phyloP scores from a whole-genome alignment of 169 alveolate species.

The Eimeria tenella region DNA sequence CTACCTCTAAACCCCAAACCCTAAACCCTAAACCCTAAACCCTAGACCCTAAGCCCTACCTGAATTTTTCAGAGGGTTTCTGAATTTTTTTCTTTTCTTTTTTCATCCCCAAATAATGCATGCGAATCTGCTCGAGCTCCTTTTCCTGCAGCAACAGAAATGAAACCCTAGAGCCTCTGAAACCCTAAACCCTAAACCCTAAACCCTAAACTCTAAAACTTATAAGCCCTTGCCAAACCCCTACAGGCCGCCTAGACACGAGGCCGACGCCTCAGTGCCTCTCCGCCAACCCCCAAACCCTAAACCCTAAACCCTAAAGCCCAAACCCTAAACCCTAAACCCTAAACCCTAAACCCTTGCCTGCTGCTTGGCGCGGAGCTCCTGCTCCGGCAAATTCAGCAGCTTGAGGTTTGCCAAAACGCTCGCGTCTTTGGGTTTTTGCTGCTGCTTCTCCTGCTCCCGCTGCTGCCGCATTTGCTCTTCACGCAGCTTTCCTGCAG shows the following conservation, averaged over 20 bases:
- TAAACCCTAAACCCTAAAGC: not conserved
- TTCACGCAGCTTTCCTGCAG: too few species aligned
- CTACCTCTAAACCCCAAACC: too few species aligned
- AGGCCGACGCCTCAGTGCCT: too few species aligned
- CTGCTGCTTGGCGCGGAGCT: slow-evolving; percentile 77
- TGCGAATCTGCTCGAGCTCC: slow-evolving; percentile 91
- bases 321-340: not conserved
- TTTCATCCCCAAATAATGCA: slow-evolving; percentile 92
- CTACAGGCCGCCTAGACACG: too few species aligned
- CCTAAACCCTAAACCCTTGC: slow-evolving; percentile 50
- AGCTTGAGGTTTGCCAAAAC: slow-evolving; percentile 62
- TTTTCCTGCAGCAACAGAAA: slow-evolving; percentile 84
- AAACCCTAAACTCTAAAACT: too few species aligned
- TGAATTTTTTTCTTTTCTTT: slow-evolving; percentile 90
- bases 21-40: too few species aligned
- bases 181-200: slow-evolving; percentile 50
- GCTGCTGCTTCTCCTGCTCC: not conserved
- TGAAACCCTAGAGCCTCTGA: not conserved
- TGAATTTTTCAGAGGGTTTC: slow-evolving; percentile 95
- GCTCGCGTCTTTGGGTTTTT: slow-evolving; percentile 24
- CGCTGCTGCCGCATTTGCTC: not conserved
- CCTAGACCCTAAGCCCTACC: slow-evolving; percentile 59
- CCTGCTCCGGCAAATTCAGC: slow-evolving; percentile 75
- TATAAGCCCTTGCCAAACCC: too few species aligned
- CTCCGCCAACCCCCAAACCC: too few species aligned